These are phyloP conservation scores for Ampelocalamus luodianensis DNA, from an alignment of 176 grass and related monocot species.

Conservation along the genomic window DNA sequence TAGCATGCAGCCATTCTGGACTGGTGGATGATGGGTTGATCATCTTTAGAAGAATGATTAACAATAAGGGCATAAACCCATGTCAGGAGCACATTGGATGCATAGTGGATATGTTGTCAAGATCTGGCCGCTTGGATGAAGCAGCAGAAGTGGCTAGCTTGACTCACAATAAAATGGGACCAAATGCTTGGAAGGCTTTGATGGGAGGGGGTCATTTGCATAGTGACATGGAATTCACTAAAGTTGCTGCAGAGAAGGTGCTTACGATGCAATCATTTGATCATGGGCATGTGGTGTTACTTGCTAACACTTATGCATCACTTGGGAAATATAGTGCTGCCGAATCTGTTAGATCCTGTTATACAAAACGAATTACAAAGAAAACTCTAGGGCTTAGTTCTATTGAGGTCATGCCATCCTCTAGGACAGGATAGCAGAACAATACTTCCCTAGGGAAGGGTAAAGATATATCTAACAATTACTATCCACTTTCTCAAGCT, in stretches of 20 bases:
- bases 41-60: slow-evolving; percentile 66
- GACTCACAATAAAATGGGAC: slow-evolving; percentile 45
- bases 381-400: slow-evolving; percentile 65
- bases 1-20: slow-evolving; percentile 76
- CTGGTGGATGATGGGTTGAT: slow-evolving; percentile 59
- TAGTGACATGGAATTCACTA: slow-evolving; percentile 49
- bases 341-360: slow-evolving; percentile 66
- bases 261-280: slow-evolving; percentile 51
- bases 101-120: slow-evolving; percentile 74
- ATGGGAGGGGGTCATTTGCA: slow-evolving; percentile 64
- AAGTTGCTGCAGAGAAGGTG: slow-evolving; percentile 63
- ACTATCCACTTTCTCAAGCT: slow-evolving; percentile 19
- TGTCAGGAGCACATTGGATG: slow-evolving; percentile 65
- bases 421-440: slow-evolving; percentile 28
- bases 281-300: slow-evolving; percentile 66
- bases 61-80: slow-evolving; percentile 48
- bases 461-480: slow-evolving; percentile 18
- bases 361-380: slow-evolving; percentile 36
- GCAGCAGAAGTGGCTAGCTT: slow-evolving; percentile 51
- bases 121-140: slow-evolving; percentile 71
- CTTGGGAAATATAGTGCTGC: slow-evolving; percentile 60
- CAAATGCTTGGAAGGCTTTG: slow-evolving; percentile 74
- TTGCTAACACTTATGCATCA: slow-evolving; percentile 75
- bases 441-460: slow-evolving; percentile 19
- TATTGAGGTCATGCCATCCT: slow-evolving; percentile 45